Evolutionary conservation across 1,284 basidiomycete genomes (phyloP), one percentile per base, ranked within the genome.

Genomic region (Austropuccinia psidii): DNA sequence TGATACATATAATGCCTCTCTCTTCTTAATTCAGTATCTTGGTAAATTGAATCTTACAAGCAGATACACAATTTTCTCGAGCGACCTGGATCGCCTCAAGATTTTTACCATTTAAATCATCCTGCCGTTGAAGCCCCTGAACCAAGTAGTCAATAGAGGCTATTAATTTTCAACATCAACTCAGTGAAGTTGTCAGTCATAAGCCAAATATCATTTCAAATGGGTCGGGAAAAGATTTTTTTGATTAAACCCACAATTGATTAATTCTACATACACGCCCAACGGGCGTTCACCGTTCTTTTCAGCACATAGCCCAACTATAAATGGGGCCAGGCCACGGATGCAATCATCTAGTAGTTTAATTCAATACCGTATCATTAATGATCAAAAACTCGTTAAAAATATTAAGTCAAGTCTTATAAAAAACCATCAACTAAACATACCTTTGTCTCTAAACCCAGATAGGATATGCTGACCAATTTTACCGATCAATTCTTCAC

Each of bases 51-150:
- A 24, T 27, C 66, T 35, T 55, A 70, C 68, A 60, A n/a, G 68
- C 68, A 33, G 68, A 70, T 35, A 60, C 55, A 29, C 55, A 70
- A 27, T 70, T 70, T 55, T 70, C 68, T 37, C 55, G 39, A 19
- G 68, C 68, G n/a, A 70, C 54, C 35, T 70, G 54, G 27, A 58
- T 35, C 17, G 68, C 68, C 24, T 60, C 54, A 8, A 29, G 31
- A 27, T 35, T 24, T 37, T 21, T 31, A 15, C 35, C 33, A 15
- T 17, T 27, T 21, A 31, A 21, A 37, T 37, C 27, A 8, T 39
- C 31, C 29, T 21, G n/a, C 13, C 31, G 29, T 39, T 55, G 37
- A n/a, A 60, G 43, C n/a, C 68, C 68, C 24, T 54, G 21, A 47
- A 70, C 29, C 21, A 70, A 39, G 21, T 37, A 35, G 17, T 50